A percentile compares a stretch with the other conserved stretches of the same genome.
phyloP scores from a whole-genome alignment of 768 basidiomycete species.

The Termitomyces sp. region DNA sequence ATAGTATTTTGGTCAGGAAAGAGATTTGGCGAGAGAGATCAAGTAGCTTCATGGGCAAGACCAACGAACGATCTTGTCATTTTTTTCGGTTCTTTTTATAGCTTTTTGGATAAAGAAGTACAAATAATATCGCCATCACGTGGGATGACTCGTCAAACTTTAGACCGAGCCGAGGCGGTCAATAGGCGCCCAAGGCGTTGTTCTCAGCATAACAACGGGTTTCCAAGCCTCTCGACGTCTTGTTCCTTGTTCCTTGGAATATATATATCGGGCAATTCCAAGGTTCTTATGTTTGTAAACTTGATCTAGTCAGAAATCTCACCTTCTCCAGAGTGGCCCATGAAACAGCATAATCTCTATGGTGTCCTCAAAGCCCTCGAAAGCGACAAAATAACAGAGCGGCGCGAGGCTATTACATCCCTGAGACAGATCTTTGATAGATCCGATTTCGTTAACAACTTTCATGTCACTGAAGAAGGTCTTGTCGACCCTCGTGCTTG shows the following conservation, averaged over 20 bases:
- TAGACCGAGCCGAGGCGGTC: neutral
- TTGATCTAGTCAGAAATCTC: neutral
- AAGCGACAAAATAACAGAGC: conserved; percentile 64
- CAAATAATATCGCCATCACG: conserved; percentile 8
- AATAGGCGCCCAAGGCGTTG: neutral
- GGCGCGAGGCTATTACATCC: conserved; percentile 55
- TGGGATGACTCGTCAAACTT: neutral
- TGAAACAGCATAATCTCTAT: conserved; percentile 27
- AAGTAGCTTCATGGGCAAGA: neutral
- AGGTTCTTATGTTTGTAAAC: neutral
- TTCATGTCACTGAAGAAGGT: conserved; percentile 31
- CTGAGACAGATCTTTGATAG: conserved; percentile 49
- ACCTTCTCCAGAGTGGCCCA: neutral
- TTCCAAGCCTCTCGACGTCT: neutral
- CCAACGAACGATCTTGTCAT: too few relatives aligned
- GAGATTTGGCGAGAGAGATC: neutral
- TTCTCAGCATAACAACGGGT: neutral
- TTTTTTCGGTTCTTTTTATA: neutral
- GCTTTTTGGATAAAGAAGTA: neutral
- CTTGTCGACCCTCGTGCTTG: conserved; percentile 39
- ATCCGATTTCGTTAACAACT: conserved; percentile 40
- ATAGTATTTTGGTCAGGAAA: neutral
- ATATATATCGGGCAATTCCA: neutral
- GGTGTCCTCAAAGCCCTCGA: conserved; percentile 46
- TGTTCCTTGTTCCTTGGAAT: too few relatives aligned